Percentiles rank a stretch among this genome's conserved stretches.
Evolutionary conservation across 139 green algal species (phyloP).

Genomic region (Edaphochlamys debaryana): DNA sequence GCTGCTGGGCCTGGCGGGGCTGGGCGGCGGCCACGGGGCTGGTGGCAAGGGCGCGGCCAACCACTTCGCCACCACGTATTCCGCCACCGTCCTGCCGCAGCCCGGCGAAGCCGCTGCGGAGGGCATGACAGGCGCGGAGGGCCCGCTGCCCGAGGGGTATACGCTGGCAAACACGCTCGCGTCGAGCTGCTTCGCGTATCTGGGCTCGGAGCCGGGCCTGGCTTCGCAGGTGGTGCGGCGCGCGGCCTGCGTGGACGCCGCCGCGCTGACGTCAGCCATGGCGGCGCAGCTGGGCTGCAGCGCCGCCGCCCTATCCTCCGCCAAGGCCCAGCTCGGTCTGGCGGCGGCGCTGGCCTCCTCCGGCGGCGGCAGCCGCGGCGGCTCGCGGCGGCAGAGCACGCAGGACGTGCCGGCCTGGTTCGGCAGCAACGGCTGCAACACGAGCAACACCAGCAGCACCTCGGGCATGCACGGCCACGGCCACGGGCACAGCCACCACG

Average conservation of each 20-base stretch:
- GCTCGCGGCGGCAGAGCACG: slow-evolving; percentile 27
- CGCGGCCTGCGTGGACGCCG: slow-evolving; percentile 72
- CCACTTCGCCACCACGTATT: slow-evolving; percentile 17
- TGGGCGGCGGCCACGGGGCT: background rate
- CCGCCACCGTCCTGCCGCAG: background rate
- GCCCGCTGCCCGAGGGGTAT: slow-evolving; percentile 78
- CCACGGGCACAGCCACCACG: background rate
- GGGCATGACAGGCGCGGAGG: too few species aligned
- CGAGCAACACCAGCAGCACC: background rate
- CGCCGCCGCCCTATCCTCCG: background rate
- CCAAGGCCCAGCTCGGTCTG: slow-evolving; percentile 11
- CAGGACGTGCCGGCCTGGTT: slow-evolving; percentile 11
- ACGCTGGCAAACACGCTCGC: slow-evolving; percentile 75
- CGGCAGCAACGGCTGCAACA: background rate
- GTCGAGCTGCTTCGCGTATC: slow-evolving; percentile 91
- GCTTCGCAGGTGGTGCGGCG: slow-evolving; percentile 66
- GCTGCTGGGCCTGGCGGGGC: slow-evolving; percentile 35
- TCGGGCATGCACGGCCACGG: background rate
- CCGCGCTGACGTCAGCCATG: slow-evolving; percentile 15
- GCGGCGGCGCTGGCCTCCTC: background rate
- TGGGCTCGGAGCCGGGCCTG: slow-evolving; percentile 70
- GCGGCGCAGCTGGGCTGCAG: slow-evolving; percentile 2
- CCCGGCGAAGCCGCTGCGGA: background rate
- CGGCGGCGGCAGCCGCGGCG: background rate
- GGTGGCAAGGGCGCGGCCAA: background rate